Evolutionary conservation across 2,329 filamentous ascomycete species (phyloP).

Genomic region (Pseudocercospora musae): DNA sequence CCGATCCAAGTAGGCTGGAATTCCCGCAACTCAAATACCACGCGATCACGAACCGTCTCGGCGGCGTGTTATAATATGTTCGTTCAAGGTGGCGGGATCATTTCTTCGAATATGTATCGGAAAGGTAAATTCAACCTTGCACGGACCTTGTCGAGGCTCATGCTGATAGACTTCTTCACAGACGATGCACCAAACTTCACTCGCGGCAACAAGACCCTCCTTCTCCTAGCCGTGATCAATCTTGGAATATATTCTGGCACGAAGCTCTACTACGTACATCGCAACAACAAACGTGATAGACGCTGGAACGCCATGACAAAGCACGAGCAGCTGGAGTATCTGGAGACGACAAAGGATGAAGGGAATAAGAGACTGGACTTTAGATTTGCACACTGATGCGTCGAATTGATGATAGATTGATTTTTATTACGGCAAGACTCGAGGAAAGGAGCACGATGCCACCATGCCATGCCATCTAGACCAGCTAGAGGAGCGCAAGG

Average conservation of each 20-base stretch:
- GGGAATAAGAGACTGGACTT: constrained; percentile 36
- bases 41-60: constrained; percentile 42
- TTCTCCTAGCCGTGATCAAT: constrained; percentile 28
- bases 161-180: neutral
- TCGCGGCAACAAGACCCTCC: constrained; percentile 38
- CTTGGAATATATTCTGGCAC: constrained; percentile 30
- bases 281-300: constrained; percentile 22
- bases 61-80: constrained; percentile 40
- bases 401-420: neutral
- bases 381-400: constrained; percentile 30
- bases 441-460: neutral
- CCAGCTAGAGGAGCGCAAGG: neutral
- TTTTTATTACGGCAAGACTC: neutral
- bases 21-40: constrained; percentile 40
- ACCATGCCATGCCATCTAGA: neutral
- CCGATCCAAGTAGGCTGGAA: constrained; percentile 43
- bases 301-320: constrained; percentile 38
- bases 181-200: constrained; percentile 46
- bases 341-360: constrained; percentile 35
- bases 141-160: neutral
- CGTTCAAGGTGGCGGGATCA: constrained; percentile 44
- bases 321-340: constrained; percentile 33
- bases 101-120: constrained; percentile 47
- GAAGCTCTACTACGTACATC: constrained; percentile 32
- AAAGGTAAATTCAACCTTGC: constrained; percentile 34